Evolutionary conservation across 2,329 filamentous ascomycete genomes (phyloP).

Genomic region (Amauroascus verrucosus): DNA sequence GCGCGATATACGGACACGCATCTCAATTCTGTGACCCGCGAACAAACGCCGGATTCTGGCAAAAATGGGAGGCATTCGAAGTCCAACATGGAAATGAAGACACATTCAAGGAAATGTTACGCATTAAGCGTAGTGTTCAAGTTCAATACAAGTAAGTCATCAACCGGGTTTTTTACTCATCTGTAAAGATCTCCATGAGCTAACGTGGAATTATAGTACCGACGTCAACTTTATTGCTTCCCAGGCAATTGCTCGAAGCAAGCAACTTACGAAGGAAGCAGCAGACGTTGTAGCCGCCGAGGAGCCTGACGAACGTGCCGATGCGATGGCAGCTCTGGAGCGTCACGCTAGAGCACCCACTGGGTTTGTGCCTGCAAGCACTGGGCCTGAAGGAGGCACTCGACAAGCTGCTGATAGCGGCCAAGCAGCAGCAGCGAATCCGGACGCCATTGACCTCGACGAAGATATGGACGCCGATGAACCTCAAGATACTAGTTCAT

Average conservation of each 20-base stretch:
- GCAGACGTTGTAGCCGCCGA: slow-evolving; percentile 33
- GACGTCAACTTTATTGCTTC: slow-evolving; percentile 98
- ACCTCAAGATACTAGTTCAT: slow-evolving; percentile 1
- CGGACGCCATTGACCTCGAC: slow-evolving; percentile 77
- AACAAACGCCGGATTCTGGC: slow-evolving; percentile 83
- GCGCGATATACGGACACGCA: slow-evolving; percentile 91
- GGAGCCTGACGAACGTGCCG: slow-evolving; percentile 44
- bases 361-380: slow-evolving; percentile 83
- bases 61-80: slow-evolving; percentile 94
- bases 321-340: slow-evolving; percentile 85
- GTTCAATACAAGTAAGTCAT: slow-evolving; percentile 75
- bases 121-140: slow-evolving; percentile 93
- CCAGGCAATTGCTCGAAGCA: slow-evolving; percentile 76
- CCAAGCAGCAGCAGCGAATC: slow-evolving; percentile 51
- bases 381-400: slow-evolving; percentile 56
- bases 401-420: slow-evolving; percentile 32
- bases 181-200: neutral
- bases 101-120: slow-evolving; percentile 98
- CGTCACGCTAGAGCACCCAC: slow-evolving; percentile 76
- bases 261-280: slow-evolving; percentile 42
- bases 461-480: slow-evolving; percentile 33
- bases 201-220: slow-evolving; percentile 44
- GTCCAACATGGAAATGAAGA: slow-evolving; percentile 98
- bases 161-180: neutral
- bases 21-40: slow-evolving; percentile 96